Conservation (phyloP, 331 rosid genomes). For the Malus hybrid region DNA sequence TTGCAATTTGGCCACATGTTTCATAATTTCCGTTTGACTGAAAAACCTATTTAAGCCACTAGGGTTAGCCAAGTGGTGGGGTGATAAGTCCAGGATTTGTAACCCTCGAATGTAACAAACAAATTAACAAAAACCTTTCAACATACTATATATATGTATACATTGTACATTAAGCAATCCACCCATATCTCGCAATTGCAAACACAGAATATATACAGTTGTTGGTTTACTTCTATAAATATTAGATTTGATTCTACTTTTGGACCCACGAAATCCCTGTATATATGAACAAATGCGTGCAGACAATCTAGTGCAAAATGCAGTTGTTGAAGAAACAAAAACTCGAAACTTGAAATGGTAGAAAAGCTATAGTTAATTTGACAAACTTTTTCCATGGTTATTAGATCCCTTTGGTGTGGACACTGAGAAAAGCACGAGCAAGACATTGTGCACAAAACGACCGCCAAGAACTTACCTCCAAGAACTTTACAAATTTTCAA, state of each 20-base stretch:
- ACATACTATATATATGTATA: too few species aligned
- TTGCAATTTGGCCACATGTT: neutral
- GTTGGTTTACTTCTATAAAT: neutral
- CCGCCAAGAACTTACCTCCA: neutral
- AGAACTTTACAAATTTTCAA: neutral
- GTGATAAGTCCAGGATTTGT: too few species aligned
- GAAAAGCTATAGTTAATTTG: neutral
- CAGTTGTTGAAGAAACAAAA: neutral
- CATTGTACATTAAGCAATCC: too few species aligned
- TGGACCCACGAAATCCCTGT: neutral
- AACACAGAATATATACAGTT: neutral
- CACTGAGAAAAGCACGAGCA: neutral
- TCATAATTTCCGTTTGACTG: too few species aligned
- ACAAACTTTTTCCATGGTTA: neutral
- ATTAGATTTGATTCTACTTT: neutral
- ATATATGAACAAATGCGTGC: neutral
- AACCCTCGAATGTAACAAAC: too few species aligned
- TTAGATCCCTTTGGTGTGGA: neutral
- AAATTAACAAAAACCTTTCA: too few species aligned
- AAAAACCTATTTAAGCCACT: too few species aligned
- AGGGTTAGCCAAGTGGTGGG: too few species aligned
- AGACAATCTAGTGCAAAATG: neutral
- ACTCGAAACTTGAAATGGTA: slow-evolving; percentile 1
- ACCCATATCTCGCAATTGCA: neutral
- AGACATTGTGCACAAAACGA: neutral